Percentiles rank a stretch among this genome's conserved stretches.
Evolutionary conservation across 306 rosid genomes (phyloP).

Genomic region (Cercis canadensis): DNA sequence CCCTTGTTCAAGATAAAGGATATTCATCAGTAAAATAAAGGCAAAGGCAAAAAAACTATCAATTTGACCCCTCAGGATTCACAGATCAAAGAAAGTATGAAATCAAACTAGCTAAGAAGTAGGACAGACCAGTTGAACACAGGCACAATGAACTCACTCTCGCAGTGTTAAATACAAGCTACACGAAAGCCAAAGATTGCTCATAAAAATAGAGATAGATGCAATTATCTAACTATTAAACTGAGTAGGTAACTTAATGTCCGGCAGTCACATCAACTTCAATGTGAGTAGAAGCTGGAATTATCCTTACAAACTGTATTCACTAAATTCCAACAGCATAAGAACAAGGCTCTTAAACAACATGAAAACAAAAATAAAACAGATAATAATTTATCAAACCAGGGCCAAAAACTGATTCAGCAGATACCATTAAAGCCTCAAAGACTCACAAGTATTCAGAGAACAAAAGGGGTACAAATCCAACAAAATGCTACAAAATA

Average conservation of each 20-base stretch:
- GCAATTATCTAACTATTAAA: slow-evolving; percentile 10
- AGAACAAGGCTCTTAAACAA: slow-evolving; percentile 14
- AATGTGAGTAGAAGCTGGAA: slow-evolving; percentile 7
- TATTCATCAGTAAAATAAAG: background rate
- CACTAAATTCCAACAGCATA: slow-evolving; percentile 20
- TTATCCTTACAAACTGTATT: background rate
- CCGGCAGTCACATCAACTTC: background rate
- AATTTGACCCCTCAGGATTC: slow-evolving; percentile 16
- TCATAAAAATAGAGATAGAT: slow-evolving; percentile 11
- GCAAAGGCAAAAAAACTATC: background rate
- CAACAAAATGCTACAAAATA: background rate
- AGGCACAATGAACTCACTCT: slow-evolving; percentile 17
- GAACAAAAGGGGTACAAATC: background rate
- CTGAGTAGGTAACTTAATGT: slow-evolving; percentile 14
- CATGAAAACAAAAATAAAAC: background rate
- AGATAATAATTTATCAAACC: slow-evolving; percentile 4
- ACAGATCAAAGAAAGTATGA: slow-evolving; percentile 1
- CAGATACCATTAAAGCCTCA: slow-evolving; percentile 13
- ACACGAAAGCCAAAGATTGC: background rate
- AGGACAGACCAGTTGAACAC: background rate
- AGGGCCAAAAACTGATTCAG: slow-evolving; percentile 13
- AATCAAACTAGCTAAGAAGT: too few species aligned
- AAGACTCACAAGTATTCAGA: slow-evolving; percentile 18
- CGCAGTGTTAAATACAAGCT: background rate
- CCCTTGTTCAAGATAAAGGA: slow-evolving; percentile 7